Evolutionary conservation across 2,329 filamentous ascomycete genomes (phyloP).

Genomic region (Exserohilum rostratum): DNA sequence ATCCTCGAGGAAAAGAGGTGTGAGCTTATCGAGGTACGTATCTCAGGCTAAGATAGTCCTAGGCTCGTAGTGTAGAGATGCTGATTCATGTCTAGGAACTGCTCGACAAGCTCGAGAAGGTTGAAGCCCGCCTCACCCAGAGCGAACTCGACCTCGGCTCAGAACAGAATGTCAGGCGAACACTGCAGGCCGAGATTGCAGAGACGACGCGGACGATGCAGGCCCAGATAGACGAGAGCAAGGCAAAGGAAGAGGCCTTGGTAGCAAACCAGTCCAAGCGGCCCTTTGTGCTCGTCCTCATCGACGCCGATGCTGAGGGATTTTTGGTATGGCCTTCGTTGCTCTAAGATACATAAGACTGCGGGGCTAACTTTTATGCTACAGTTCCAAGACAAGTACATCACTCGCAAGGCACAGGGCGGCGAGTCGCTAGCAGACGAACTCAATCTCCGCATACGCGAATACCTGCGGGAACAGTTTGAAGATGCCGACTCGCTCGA

Average conservation of each 20-base stretch:
- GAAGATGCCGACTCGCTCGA: constrained; percentile 45
- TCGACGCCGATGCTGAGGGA: constrained; percentile 48
- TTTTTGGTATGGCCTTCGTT: constrained; percentile 35
- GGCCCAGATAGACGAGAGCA: constrained; percentile 28
- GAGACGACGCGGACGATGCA: constrained; percentile 15
- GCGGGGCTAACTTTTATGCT: not conserved
- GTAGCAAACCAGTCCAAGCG: constrained; percentile 42
- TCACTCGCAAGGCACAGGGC: constrained; percentile 44
- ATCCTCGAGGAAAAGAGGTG: constrained; percentile 46
- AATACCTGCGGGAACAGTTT: constrained; percentile 44
- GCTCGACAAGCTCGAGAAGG: constrained; percentile 47
- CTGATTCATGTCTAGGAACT: constrained; percentile 32
- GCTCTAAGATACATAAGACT: not conserved
- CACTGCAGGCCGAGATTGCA: constrained; percentile 41
- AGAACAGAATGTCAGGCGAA: constrained; percentile 47
- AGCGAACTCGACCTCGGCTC: constrained; percentile 47
- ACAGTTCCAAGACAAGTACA: constrained; percentile 47
- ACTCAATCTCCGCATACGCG: constrained; percentile 40
- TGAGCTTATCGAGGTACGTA: constrained; percentile 44
- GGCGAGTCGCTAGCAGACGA: constrained; percentile 46
- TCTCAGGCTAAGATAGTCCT: not conserved
- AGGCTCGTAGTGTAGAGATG: too few species aligned
- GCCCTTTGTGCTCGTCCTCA: constrained; percentile 45
- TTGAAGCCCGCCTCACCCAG: constrained; percentile 44
- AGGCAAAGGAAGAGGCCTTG: constrained; percentile 37